A percentile compares a stretch with the other conserved stretches of the same genome.
These are phyloP conservation scores for Bipolaris oryzae DNA, from an alignment of 2,329 filamentous ascomycete genomes.

Conservation along the genomic window DNA sequence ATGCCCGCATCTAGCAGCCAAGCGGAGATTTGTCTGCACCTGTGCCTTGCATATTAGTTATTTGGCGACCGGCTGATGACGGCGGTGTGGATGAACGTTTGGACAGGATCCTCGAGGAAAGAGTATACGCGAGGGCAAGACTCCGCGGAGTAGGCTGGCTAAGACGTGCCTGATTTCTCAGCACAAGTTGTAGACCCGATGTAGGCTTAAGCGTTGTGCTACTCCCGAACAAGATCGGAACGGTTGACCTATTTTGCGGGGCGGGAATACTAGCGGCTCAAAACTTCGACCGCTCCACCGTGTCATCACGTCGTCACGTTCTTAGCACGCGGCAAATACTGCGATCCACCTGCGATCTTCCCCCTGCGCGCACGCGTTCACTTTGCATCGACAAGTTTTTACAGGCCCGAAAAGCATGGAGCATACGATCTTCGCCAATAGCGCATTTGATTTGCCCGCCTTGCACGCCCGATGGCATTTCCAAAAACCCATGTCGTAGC, in stretches of 20 bases:
- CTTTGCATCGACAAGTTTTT: constrained; percentile 15
- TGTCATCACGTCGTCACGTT: constrained; percentile 46
- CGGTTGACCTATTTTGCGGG: constrained; percentile 4
- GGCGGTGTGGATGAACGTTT: not conserved
- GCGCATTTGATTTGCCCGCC: constrained; percentile 23
- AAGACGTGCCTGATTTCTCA: constrained; percentile 18
- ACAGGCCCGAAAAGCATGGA: constrained; percentile 9
- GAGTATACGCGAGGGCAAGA: not conserved
- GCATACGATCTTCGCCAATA: constrained; percentile 4
- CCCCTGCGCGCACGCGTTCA: constrained; percentile 27
- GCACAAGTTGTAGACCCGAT: constrained; percentile 8
- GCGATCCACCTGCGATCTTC: not conserved
- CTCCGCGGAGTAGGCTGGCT: constrained; percentile 17
- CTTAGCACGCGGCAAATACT: constrained; percentile 20
- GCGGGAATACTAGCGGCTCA: constrained; percentile 31
- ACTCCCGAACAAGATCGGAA: not conserved
- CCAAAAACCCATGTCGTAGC: constrained; percentile 26
- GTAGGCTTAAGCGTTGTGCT: constrained; percentile 11
- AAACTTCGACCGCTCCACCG: constrained; percentile 23
- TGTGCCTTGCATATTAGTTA: constrained; percentile 15
- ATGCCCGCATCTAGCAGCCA: constrained; percentile 3
- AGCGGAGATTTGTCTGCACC: constrained; percentile 11
- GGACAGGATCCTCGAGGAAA: no score
- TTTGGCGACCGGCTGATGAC: not conserved
- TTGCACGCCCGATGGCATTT: constrained; percentile 14